These are phyloP conservation scores for Ochromonas danica DNA, from an alignment of 108 stramenopile species.

Conservation along the genomic window DNA sequence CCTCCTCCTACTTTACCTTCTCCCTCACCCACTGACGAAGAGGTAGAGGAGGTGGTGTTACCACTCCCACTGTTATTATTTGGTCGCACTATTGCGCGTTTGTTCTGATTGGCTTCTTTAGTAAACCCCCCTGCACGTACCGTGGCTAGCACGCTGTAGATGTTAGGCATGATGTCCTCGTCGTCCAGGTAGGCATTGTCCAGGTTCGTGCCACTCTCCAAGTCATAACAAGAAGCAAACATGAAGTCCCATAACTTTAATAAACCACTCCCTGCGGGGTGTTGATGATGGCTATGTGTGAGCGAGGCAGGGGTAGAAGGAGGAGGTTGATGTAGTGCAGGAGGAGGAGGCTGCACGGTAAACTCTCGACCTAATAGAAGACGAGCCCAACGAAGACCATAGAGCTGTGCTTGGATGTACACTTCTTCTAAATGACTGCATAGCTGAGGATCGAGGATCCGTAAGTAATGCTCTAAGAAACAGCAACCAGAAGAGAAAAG, in stretches of 20 bases:
- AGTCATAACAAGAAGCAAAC: constrained; percentile 10
- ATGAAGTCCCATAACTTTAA: constrained; percentile 29
- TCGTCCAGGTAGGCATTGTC: not conserved
- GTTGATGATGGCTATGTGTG: not conserved
- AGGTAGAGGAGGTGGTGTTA: too few species aligned
- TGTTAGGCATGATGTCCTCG: not conserved
- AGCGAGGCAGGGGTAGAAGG: too few species aligned
- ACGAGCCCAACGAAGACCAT: constrained; percentile 54
- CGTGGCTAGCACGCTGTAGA: not conserved
- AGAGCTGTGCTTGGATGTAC: constrained; percentile 53
- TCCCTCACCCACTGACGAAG: too few species aligned
- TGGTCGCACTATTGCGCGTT: not conserved
- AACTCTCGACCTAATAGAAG: constrained; percentile 55
- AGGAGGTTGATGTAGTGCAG: too few species aligned
- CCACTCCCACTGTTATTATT: not conserved
- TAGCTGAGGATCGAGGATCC: constrained; percentile 45
- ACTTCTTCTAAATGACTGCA: constrained; percentile 40
- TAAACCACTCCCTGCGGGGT: not conserved
- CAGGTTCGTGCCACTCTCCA: not conserved
- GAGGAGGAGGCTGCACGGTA: too few species aligned
- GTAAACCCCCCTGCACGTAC: not conserved
- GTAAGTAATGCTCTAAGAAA: constrained; percentile 40
- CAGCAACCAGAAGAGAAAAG: constrained; percentile 38
- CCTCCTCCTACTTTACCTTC: not conserved
- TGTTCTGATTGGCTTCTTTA: not conserved